Base-by-base conservation (phyloP, 108 stramenopile genomes). In the Nitzschia palea region DNA sequence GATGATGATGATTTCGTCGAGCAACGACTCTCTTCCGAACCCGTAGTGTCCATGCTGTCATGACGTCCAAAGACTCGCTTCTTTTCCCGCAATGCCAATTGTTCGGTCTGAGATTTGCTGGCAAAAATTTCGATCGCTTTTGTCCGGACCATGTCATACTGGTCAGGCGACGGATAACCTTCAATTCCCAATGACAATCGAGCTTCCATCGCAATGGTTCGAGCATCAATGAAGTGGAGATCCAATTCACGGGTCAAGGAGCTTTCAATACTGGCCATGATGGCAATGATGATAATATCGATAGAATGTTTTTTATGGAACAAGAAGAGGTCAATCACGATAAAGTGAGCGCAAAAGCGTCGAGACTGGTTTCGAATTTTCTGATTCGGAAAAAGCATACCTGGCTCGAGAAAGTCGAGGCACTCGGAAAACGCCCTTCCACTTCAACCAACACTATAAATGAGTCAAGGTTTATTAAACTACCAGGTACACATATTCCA, bases 171-270 rank as follows among this genome's bases (percentile, higher is more conserved):
- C 3, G 42, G n/a, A 6, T 62, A 62, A 8, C 61, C 61, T 1
- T 27, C 22, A 15, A 62, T 28, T 9, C 28, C 43, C 18, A 62
- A 14, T n/a, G 2, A 33, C 12, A 45, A 10, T 22, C 28, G 29
- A 42, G 61, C 61, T 45, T 62, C 61, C 15, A n/a, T 62, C 12
- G 28, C 42, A 27, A 62, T 22, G 17, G 18, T 44, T 10, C 61
- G 20, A 14, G 61, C 61, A 62, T 62, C 61, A 42, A 62, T 44
- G 61, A 62, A 62, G 10, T 42, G 61, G 25, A 62, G 29, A 23
- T 62, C 61, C 14, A 62, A 25, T 26, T 56, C 55, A n/a, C 55
- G 27, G 55, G 30, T 32, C 15, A 56, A 27, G 55, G 15, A 18
- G 17, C 26, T 27, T 56, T 56, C 55, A 20, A 56, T 17, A n/a